These are phyloP conservation scores for Komagataella phaffii DNA, from an alignment of 805 yeast genomes.

Conservation along the genomic window DNA sequence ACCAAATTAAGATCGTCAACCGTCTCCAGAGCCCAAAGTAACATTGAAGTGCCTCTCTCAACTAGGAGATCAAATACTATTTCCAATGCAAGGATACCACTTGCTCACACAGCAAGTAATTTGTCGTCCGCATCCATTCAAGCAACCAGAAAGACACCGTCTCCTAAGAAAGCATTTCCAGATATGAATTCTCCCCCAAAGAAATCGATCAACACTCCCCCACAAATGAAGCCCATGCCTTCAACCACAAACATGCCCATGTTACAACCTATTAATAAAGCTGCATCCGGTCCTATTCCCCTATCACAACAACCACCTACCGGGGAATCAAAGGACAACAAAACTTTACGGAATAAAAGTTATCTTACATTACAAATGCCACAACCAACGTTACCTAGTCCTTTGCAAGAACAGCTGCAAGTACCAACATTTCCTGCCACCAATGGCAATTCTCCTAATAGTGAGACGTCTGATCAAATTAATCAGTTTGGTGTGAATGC, in stretches of 20 bases:
- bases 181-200: conserved; percentile 16
- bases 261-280: conserved; percentile 41
- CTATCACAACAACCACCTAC: neutral
- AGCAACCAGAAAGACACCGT: conserved; percentile 24
- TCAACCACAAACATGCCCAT: conserved; percentile 26
- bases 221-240: conserved; percentile 38
- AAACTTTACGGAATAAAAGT: conserved; percentile 32
- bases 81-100: neutral
- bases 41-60: neutral
- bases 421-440: conserved; percentile 8
- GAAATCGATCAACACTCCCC: conserved; percentile 16
- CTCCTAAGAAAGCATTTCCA: conserved; percentile 24
- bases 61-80: neutral
- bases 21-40: neutral
- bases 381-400: conserved; percentile 36
- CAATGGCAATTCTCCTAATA: conserved; percentile 2
- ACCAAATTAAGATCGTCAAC: neutral
- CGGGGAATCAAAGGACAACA: neutral
- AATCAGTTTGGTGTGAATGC: conserved; percentile 61
- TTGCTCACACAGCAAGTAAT: neutral
- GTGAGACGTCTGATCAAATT: conserved; percentile 15
- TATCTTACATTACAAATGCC: conserved; percentile 66
- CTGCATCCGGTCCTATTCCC: neutral
- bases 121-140: conserved; percentile 14
- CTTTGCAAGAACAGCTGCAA: conserved; percentile 24